Base-by-base conservation (phyloP, 768 basidiomycete species). In the Rhodotorula graminis region DNA sequence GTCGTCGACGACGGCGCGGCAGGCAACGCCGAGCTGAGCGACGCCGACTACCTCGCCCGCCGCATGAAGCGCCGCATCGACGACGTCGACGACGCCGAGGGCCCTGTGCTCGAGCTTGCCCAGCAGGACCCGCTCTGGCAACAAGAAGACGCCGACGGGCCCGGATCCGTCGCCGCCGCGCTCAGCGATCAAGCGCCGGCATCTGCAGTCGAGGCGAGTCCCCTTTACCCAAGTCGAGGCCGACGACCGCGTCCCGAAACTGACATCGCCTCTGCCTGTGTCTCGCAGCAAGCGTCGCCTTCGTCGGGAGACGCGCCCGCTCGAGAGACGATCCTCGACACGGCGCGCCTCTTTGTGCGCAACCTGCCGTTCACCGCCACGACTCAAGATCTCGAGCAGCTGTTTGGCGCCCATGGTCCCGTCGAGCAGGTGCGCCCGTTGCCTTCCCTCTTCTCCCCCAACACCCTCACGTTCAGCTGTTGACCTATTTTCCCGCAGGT, bases 341-440 rank as follows among this genome's bases (percentile, higher is more conserved):
- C 71, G 76, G 80, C 40, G 86, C 88, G 2, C 89, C 83, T 98
- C 4, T 98, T 98, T 79, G 82, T 99, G 11, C 91, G 96, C n/a
- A 99, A 98, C 79, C 81, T 99, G n/a, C 85, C 93, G 0, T 98
- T 93, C 78, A 86, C 88, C 0, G 91, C 90, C 69, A 88, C 89
- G 14, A 86, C 89, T 27, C 80, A 83, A 4, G 93, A 96, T 62
- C 81, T 98, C 1, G 78, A 80, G 5, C 84, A 85, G 21, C 83
- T 88, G 4, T 93, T 93, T 80, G 79, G 81, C 7, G 83, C 85
- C 0, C 91, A 86, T 79, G 94, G 94, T 16, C 83, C 86, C 58
- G 79, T 96, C 47, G 84, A 85, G 55, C 90, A 93, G 89, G 92
- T 92, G 8, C 21, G 69, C 72, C 84, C 14, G 11, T 14, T 37